These are phyloP conservation scores for Pseudoneurospora amorphoporcata DNA, from an alignment of 495 filamentous ascomycete genomes.

Conservation along the genomic window DNA sequence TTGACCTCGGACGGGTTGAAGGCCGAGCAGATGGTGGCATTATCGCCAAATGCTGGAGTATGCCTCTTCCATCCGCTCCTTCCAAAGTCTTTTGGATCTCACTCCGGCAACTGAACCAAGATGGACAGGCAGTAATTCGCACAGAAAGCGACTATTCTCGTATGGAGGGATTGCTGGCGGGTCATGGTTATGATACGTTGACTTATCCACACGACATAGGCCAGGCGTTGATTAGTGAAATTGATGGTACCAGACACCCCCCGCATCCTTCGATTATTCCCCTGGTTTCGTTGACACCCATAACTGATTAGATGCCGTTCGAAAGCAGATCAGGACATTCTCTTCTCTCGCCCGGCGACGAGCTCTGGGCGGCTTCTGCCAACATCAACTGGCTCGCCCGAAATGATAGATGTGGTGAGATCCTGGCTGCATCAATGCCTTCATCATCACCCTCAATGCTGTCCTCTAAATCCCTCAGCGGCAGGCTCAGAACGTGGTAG, in stretches of 20 bases:
- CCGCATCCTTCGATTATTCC: neutral
- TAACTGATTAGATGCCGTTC: neutral
- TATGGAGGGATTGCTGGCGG: neutral
- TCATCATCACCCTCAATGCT: neutral
- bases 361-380: neutral
- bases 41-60: neutral
- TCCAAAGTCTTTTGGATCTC: neutral
- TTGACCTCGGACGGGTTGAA: neutral
- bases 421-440: neutral
- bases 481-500: neutral
- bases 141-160: neutral
- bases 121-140: neutral
- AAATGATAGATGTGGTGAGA: neutral
- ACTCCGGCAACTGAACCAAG: neutral
- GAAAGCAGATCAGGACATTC: neutral
- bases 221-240: neutral
- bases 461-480: accelerated
- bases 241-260: neutral
- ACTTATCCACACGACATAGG: neutral
- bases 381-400: neutral
- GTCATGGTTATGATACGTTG: neutral
- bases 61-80: neutral
- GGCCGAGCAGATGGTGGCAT: neutral
- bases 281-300: neutral
- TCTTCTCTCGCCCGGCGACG: neutral